Base-by-base conservation (phyloP, 495 filamentous ascomycete genomes). In the Hyaloscypha variabilis region DNA sequence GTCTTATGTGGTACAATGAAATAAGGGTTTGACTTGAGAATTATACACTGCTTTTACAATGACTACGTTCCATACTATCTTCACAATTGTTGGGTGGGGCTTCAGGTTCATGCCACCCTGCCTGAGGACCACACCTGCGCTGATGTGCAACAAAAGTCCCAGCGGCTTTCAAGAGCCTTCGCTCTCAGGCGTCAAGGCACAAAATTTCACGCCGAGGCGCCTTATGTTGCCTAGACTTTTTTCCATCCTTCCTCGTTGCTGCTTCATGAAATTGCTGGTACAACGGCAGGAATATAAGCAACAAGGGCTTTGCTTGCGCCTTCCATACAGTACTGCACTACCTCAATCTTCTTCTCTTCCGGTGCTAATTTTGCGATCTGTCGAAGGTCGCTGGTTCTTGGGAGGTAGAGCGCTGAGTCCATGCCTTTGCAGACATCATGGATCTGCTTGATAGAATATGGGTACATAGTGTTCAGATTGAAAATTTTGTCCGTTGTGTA, bases 261-360 rank as follows among this genome's bases (percentile, higher is more conserved):
- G 8, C 58, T 54, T 63, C 34, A 50, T 14, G 28, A 53, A 56
- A 26, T n/a, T 49, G 23, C n/a, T 19, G 36, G 23, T 17, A 50
- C 17, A 30, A 53, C 46, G 8, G 63, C 78, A 8, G 82, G 82
- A 14, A 86, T 72, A 60, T 82, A 85, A 24, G 78, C 81, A 24
- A 84, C 82, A 74, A 86, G 72, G 30, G 82, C 91, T 78, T 97
- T 99, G 75, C 95, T 97, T 3, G 91, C 90, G 10, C 92, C 91
- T 62, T 91, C 82, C 77, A 95, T 89, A 74, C 93, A 97, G 73
- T 99, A 99, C 77, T 99, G 95, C 55, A 91, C 85, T 28, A 93
- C 88, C 23, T 90, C 85, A 8, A 91, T 76, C 72, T 85, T 85
- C 50, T 77, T 65, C 19, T 75, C 82, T 11, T 79, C 74, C 56